phyloP scores from a whole-genome alignment of 2,329 filamentous ascomycete genomes.

The Pseudocercospora musae region DNA sequence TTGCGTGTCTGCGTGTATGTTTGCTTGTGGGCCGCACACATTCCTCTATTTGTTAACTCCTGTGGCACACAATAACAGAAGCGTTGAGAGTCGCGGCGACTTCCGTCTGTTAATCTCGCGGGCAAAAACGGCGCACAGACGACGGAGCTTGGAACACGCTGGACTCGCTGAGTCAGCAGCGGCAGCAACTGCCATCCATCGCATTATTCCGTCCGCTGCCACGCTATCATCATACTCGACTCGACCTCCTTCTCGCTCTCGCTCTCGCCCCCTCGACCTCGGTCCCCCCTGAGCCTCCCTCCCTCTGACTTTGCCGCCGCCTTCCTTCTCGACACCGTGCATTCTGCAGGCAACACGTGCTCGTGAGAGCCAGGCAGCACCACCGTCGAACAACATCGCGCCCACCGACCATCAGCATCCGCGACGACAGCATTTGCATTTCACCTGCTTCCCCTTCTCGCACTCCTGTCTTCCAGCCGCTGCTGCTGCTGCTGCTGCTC shows the following conservation, averaged over 20 bases:
- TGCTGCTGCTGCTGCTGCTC: slow-evolving; percentile 10
- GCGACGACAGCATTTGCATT: background rate
- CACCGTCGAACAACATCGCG: background rate
- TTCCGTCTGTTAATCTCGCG: background rate
- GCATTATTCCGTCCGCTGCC: no score
- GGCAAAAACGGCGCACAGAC: background rate
- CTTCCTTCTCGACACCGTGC: slow-evolving; percentile 2
- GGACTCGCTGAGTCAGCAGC: background rate
- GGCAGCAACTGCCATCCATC: background rate
- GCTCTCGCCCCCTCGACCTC: no score
- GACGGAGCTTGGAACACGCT: background rate
- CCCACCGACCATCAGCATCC: background rate
- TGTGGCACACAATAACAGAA: background rate
- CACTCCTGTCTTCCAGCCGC: slow-evolving; percentile 2
- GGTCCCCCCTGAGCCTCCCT: no score
- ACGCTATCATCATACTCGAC: background rate
- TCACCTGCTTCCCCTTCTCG: background rate
- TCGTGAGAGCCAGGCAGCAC: slow-evolving; percentile 6
- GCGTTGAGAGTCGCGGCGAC: background rate
- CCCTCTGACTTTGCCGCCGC: slow-evolving; percentile 1
- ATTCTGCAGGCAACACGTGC: slow-evolving; percentile 15
- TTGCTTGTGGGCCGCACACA: background rate
- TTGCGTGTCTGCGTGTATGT: background rate
- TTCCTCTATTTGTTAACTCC: slow-evolving; percentile 1
- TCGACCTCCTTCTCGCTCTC: background rate